A percentile compares a stretch with the other conserved stretches of the same genome.
These are phyloP conservation scores for Limnanthes douglasii DNA, from an alignment of 345 rosid genomes.

Conservation along the genomic window DNA sequence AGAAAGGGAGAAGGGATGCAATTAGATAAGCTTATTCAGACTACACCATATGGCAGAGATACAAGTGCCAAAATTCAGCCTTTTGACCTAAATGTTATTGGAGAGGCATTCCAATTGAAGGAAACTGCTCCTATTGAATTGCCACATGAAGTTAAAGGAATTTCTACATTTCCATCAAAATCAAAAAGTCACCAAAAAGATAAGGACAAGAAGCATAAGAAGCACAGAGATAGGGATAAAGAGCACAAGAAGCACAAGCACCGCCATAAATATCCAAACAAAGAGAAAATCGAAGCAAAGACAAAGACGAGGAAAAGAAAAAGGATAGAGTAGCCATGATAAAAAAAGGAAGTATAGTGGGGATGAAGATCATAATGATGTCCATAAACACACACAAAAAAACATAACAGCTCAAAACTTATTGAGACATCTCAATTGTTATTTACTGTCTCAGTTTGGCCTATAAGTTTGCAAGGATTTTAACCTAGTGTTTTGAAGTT, in stretches of 20 bases:
- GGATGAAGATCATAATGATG: constrained; percentile 75
- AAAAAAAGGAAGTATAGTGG: constrained; percentile 98
- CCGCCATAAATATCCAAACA: constrained; percentile 69
- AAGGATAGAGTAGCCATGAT: constrained; percentile 50
- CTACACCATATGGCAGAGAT: constrained; percentile 23
- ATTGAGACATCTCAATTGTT: too few relatives aligned
- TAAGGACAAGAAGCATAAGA: constrained; percentile 85
- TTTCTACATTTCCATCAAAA: constrained; percentile 58
- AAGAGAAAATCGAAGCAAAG: constrained; percentile 69
- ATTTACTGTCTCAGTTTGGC: too few relatives aligned
- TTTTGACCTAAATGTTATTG: constrained; percentile 57
- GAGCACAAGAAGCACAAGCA: constrained; percentile 89
- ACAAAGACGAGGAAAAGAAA: constrained; percentile 55
- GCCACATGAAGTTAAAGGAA: constrained; percentile 74
- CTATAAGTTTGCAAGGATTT: too few relatives aligned
- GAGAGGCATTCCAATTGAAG: constrained; percentile 60
- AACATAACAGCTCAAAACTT: constrained; percentile 84
- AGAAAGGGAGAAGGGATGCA: constrained; percentile 93
- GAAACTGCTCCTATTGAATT: constrained; percentile 52
- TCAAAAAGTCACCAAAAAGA: constrained; percentile 60
- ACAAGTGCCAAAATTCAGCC: constrained; percentile 35
- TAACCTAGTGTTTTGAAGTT: too few relatives aligned
- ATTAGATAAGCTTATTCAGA: constrained; percentile 58
- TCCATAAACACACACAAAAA: constrained; percentile 78
- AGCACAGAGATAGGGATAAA: constrained; percentile 72